Base-by-base conservation (phyloP, 2,329 filamentous ascomycete genomes). In the Hymenoscyphus albidus region DNA sequence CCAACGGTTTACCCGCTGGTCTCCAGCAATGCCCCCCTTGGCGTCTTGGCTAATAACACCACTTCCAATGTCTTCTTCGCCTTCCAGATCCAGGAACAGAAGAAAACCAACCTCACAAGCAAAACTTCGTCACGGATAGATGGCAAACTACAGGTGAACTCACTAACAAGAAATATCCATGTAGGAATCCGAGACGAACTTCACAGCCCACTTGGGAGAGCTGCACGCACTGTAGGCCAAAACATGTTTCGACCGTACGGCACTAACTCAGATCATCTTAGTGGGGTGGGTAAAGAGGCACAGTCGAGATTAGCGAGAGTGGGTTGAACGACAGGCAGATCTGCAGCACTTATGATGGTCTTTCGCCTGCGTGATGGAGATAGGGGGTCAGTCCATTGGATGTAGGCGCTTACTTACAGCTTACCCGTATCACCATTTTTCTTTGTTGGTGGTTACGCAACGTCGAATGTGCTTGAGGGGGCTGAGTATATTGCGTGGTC, bases 251-350 rank as follows among this genome's bases (percentile, higher is more conserved):
- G 32, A 57, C 54, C 27, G 14, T 13, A 18, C 10, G 27, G 31
- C 40, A 56, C 60, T 42, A 39, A 32, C 32, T 35, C n/a, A 14
- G 6, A 56, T 42, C 60, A 40, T 18, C 48, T 31, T 32, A 62
- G 31, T 54, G 48, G 48, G 48, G 3, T n/a, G 22, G 48, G 5
- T 35, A 22, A 54, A 22, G 48, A 42, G 35, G 38, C 51, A 39
- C 31, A 38, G 32, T 31, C 14, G 18, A 31, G 61, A 62, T 62
- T 38, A 58, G 61, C 61, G 61, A 62, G 48, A 54, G 16, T 18
- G 55, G 48, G 42, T 61, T 60, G 59, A 61, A 51, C n/a, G 40
- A 16, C 27, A 12, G 62, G 44, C 57, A 59, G 62, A 63, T 59
- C 56, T 39, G 13, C 39, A 27, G 42, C 57, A n/a, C n/a, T 38